Evolutionary conservation across 202 grass and related monocot genomes (phyloP), one percentile per base, ranked within the genome.

Genomic region (Carex sylvatica): DNA sequence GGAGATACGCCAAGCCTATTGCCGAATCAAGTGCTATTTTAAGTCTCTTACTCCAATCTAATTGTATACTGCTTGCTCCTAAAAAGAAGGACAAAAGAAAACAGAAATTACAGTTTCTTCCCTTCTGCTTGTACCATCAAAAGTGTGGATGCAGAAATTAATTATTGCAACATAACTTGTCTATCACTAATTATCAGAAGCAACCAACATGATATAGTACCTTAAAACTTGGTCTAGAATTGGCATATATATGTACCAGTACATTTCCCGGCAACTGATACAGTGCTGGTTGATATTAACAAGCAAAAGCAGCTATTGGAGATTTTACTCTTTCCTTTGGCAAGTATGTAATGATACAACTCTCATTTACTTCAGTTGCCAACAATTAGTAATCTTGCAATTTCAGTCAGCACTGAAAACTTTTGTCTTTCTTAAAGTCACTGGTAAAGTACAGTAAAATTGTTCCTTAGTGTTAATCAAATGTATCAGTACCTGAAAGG

Each of bases 1-100:
- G 93, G 44, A 96, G 90, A 84, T 96, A 96, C 60, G 93, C 93
- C 65, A 96, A 83, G 61, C 93, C 93, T 89, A 62, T 88, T 22
- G 90, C 93, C 62, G 91, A 93, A 86, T 89, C 91, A 53, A 91
- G 83, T 74, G 88, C 88, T 80, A 91, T 88, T 63, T 82, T 83
- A 18, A 96, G 87, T 85, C 93, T 88, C 80, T 47, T 89, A 13
- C 55, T 80, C 91, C 93, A 96, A 70, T 89, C 88, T 62, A 93
- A 15, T 83, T 93, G 86, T 89, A 88, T 85, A 10, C 87, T 83
- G 59, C 83, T 86, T 67, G 81, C 86, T 82, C 93, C 93, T 93
- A 22, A 42, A 76, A 7, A 40, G 1, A 86, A 15, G 14, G 40
- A 30, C 7, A 44, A 80, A 65, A 66, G 23, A 80, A 18, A 3